Conservation (phyloP, 1,284 basidiomycete species). For the Porodaedalea pini region DNA sequence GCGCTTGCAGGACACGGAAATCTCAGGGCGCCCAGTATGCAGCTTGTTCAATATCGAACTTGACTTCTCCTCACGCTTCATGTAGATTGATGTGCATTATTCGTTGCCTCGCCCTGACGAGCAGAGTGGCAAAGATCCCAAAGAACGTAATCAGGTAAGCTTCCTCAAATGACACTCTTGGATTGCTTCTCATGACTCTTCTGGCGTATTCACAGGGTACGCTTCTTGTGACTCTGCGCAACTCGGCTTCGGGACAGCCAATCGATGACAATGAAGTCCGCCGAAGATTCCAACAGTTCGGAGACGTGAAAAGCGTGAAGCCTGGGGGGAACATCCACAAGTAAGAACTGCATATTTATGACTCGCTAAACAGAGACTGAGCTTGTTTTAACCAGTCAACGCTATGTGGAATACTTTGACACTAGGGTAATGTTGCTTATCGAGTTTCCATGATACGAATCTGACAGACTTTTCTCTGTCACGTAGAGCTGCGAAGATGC, state of each 20-base stretch:
- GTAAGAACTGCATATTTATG: conserved; percentile 27
- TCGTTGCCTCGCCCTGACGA: conserved; percentile 90
- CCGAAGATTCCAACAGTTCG: conserved; percentile 80
- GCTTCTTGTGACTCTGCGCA: conserved; percentile 72
- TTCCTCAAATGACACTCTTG: not conserved
- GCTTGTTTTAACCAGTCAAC: conserved; percentile 49
- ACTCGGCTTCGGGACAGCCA: conserved; percentile 59
- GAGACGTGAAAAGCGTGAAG: conserved; percentile 82
- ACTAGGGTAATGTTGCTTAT: conserved; percentile 55
- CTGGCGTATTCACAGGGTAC: conserved; percentile 60
- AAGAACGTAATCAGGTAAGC: conserved; percentile 84
- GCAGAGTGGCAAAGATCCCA: conserved; percentile 61
- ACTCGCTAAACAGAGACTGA: not conserved
- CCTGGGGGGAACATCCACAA: conserved; percentile 64
- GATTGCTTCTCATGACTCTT: conserved; percentile 14
- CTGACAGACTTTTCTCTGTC: conserved; percentile 5
- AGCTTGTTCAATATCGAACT: not conserved
- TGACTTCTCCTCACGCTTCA: not conserved
- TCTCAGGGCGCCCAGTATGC: conserved; percentile 80
- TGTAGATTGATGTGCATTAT: conserved; percentile 95
- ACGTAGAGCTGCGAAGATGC: conserved; percentile 71
- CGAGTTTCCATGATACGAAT: not conserved
- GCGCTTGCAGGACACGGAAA: conserved; percentile 79
- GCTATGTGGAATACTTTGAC: conserved; percentile 88
- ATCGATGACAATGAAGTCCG: conserved; percentile 84